phyloP scores from a whole-genome alignment of 2,329 filamentous ascomycete species.

The Didymella exigua region DNA sequence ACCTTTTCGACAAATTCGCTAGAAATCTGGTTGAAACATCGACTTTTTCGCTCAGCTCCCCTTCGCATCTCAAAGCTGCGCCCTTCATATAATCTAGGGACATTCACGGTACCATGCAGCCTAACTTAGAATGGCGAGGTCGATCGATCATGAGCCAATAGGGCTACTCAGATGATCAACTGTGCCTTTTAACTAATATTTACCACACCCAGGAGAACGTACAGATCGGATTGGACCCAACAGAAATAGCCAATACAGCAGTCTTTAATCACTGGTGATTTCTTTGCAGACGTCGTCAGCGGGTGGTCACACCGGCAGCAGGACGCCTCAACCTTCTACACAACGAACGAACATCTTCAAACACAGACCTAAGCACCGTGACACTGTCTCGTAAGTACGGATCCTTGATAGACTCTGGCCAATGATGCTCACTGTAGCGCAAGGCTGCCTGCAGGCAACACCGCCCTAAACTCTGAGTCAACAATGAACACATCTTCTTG shows the following conservation, averaged over 20 bases:
- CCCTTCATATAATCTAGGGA: not conserved
- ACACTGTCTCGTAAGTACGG: not conserved
- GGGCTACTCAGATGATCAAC: not conserved
- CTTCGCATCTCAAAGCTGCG: not conserved
- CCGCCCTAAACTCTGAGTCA: slow-evolving; percentile 32
- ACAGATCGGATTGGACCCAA: not conserved
- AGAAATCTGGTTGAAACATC: too few species aligned
- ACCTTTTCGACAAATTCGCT: too few species aligned
- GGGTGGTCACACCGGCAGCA: not conserved
- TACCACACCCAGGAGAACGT: too few species aligned
- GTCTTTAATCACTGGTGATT: not conserved
- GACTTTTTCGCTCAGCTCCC: not conserved
- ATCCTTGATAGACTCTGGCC: slow-evolving; percentile 16
- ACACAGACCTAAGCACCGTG: not conserved
- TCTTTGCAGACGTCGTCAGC: not conserved
- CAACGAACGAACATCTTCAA: not conserved
- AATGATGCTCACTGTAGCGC: slow-evolving; percentile 21
- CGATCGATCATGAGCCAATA: not conserved
- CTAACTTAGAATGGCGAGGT: not conserved
- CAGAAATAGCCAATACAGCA: not conserved
- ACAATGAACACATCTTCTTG: slow-evolving; percentile 17
- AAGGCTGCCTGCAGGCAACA: slow-evolving; percentile 41
- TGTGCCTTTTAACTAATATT: not conserved
- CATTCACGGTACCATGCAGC: not conserved
- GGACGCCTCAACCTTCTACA: not conserved